These are phyloP conservation scores for Akanthomyces lecanii DNA, from an alignment of 2,329 filamentous ascomycete genomes.

Conservation along the genomic window DNA sequence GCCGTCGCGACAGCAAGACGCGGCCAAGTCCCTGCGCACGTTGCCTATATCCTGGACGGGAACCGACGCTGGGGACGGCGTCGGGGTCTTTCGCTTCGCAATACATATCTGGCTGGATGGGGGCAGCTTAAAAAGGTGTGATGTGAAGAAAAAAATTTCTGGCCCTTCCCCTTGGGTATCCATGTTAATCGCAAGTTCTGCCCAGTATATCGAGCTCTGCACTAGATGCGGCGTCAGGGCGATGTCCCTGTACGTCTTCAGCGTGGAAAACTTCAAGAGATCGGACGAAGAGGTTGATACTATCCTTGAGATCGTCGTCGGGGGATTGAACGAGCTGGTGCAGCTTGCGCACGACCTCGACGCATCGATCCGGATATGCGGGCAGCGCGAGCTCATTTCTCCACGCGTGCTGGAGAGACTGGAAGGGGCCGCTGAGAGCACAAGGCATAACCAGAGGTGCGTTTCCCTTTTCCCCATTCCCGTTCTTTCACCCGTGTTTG, in stretches of 20 bases:
- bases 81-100: constrained; percentile 83
- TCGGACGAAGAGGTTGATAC: constrained; percentile 88
- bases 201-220: background rate
- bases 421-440: constrained; percentile 72
- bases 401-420: constrained; percentile 78
- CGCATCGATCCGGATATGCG: constrained; percentile 72
- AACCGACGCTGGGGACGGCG: constrained; percentile 81
- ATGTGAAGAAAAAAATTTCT: constrained; percentile 15
- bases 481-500: background rate
- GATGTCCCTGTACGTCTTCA: constrained; percentile 86
- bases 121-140: constrained; percentile 64
- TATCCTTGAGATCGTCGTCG: constrained; percentile 87
- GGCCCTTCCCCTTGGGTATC: constrained; percentile 37
- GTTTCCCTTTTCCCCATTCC: constrained; percentile 17
- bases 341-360: constrained; percentile 81
- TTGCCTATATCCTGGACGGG: constrained; percentile 55
- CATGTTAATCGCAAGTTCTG: constrained; percentile 50
- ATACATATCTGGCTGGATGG: constrained; percentile 85
- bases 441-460: constrained; percentile 70
- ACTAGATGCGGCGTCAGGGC: constrained; percentile 84
- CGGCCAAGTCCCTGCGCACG: background rate
- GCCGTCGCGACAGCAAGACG: background rate
- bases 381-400: constrained; percentile 70
- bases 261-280: constrained; percentile 65
- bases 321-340: constrained; percentile 79